These are phyloP conservation scores for Botrytis medusae DNA, from an alignment of 2,329 filamentous ascomycete species.

Conservation along the genomic window DNA sequence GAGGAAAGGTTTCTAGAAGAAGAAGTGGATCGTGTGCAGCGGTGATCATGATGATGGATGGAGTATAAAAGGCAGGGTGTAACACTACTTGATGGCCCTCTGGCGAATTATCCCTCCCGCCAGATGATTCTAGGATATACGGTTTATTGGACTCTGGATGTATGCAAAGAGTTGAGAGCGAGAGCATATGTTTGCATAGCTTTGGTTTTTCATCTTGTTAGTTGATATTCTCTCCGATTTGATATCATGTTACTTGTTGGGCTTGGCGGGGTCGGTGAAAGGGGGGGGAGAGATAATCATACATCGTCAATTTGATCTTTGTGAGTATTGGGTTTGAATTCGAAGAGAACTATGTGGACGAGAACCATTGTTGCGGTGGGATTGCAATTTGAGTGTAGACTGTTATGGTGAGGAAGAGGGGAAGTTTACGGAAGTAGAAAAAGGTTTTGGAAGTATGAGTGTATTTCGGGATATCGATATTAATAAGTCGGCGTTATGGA, in stretches of 20 bases:
- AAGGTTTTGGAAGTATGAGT: not conserved
- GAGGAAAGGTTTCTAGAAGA: not conserved
- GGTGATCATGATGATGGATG: not conserved
- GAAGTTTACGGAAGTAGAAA: too few species aligned
- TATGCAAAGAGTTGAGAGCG: conserved; percentile 57
- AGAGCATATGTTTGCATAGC: conserved; percentile 57
- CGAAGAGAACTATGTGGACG: conserved; percentile 67
- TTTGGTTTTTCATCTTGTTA: conserved; percentile 35
- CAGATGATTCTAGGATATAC: conserved; percentile 59
- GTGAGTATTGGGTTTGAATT: conserved; percentile 56
- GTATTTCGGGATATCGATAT: not conserved
- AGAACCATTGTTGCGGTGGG: conserved; percentile 52
- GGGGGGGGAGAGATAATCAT: conserved; percentile 30
- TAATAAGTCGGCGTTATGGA: not conserved
- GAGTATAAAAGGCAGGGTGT: conserved; percentile 15
- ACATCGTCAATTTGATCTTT: conserved; percentile 57
- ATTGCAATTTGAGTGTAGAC: not conserved
- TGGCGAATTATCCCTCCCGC: conserved; percentile 61
- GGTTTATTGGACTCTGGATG: conserved; percentile 57
- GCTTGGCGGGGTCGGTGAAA: not conserved
- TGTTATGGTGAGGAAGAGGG: not conserved
- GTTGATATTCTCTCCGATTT: not conserved
- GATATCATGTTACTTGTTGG: not conserved
- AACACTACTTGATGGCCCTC: conserved; percentile 58
- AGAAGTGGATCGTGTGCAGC: too few species aligned